phyloP scores from a whole-genome alignment of 306 rosid species.

The Casuarina cunninghamiana region DNA sequence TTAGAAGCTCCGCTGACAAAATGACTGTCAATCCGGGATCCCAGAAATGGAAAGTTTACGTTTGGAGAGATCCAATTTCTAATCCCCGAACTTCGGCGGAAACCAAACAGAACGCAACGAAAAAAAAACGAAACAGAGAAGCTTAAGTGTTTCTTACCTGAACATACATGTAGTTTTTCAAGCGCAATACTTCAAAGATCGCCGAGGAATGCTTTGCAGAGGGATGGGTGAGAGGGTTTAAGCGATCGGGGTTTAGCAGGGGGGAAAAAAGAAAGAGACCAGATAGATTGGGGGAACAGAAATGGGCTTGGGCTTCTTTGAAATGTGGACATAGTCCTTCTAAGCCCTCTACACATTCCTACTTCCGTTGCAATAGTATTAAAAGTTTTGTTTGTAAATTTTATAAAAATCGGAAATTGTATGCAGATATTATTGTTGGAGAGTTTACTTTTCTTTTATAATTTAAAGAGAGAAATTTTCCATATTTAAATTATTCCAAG shows the following conservation, averaged over 20 bases:
- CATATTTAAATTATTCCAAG: too few species aligned
- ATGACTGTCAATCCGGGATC: not conserved
- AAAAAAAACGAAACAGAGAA: not conserved
- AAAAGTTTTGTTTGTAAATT: too few species aligned
- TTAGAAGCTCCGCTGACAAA: not conserved
- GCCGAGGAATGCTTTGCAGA: not conserved
- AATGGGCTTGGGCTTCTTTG: not conserved
- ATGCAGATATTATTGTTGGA: too few species aligned
- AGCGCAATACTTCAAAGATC: not conserved
- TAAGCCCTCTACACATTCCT: too few species aligned
- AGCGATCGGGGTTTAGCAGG: not conserved
- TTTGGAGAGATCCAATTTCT: not conserved
- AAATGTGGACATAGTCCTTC: not conserved
- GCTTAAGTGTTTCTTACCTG: not conserved
- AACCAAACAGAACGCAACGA: not conserved
- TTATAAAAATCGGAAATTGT: too few species aligned
- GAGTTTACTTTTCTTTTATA: too few species aligned
- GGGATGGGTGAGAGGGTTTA: not conserved
- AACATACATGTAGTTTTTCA: conserved; percentile 4
- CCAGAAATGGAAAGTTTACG: not conserved
- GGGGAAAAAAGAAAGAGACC: not conserved
- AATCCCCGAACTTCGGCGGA: not conserved
- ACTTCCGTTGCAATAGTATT: too few species aligned
- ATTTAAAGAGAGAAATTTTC: too few species aligned
- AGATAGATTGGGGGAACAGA: not conserved